A percentile compares a stretch with the other conserved stretches of the same genome.
phyloP scores from a whole-genome alignment of 768 basidiomycete species.

The Podaxis sp. region DNA sequence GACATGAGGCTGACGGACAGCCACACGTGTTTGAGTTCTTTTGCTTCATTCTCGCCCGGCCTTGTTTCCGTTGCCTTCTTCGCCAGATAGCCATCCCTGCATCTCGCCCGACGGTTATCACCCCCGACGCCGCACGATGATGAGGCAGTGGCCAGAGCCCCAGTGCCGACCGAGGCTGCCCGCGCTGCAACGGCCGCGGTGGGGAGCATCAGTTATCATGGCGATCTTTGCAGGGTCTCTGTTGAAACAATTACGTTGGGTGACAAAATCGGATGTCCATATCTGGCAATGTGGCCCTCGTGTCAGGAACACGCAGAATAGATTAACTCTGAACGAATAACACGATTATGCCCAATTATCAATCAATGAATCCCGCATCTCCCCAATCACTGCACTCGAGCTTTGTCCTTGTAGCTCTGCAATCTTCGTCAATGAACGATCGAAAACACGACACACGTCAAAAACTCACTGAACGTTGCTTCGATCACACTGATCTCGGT shows the following conservation, averaged over 20 bases:
- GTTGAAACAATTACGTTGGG: no score
- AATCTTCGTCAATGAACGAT: neutral
- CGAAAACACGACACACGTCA: neutral
- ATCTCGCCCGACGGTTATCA: no score
- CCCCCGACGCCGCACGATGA: no score
- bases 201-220: neutral
- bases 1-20: conserved; percentile 13
- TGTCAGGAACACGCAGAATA: no score
- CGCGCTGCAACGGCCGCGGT: neutral
- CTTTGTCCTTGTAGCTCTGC: conserved; percentile 85
- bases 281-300: neutral
- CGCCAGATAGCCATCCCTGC: no score
- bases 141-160: neutral
- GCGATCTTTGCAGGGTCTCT: no score
- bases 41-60: neutral
- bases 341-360: conserved; percentile 81
- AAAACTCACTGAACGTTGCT: conserved; percentile 86
- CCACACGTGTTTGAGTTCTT: conserved; percentile 8
- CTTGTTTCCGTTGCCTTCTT: no score
- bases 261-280: neutral
- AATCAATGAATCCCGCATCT: conserved; percentile 89
- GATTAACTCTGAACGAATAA: neutral
- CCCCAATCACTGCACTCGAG: conserved; percentile 78
- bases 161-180: neutral
- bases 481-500: conserved; percentile 99